phyloP scores from a whole-genome alignment of 2,329 filamentous ascomycete genomes.

The Colletotrichum sansevieriae region DNA sequence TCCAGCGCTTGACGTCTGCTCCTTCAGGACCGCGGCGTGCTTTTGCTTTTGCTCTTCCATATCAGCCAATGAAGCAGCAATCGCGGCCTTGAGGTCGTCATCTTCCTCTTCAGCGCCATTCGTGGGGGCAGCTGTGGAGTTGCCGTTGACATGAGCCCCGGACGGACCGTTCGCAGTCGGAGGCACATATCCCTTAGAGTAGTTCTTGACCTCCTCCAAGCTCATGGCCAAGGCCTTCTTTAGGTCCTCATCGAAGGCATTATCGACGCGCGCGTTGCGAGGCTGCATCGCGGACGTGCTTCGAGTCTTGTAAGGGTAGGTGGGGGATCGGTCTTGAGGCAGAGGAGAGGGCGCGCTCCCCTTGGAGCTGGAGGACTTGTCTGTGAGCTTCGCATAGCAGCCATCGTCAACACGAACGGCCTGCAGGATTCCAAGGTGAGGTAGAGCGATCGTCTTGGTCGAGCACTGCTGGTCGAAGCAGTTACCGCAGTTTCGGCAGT shows the following conservation, averaged over 20 bases:
- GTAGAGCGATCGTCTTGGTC: conserved; percentile 86
- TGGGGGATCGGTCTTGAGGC: conserved; percentile 59
- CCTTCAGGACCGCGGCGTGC: conserved; percentile 85
- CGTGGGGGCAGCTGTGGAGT: conserved; percentile 47
- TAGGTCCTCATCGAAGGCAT: conserved; percentile 93
- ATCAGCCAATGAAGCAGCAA: conserved; percentile 92
- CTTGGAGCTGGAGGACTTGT: conserved; percentile 68
- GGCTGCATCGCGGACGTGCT: conserved; percentile 84
- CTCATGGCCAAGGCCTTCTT: conserved; percentile 97
- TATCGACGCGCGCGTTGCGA: conserved; percentile 86
- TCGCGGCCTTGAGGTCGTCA: conserved; percentile 91
- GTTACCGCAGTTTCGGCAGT: conserved; percentile 97
- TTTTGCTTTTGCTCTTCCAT: conserved; percentile 99
- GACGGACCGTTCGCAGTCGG: conserved; percentile 57
- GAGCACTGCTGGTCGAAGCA: conserved; percentile 98
- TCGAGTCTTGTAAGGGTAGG: conserved; percentile 72
- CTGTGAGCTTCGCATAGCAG: conserved; percentile 89
- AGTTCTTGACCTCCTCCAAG: conserved; percentile 88
- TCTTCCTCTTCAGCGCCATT: conserved; percentile 85
- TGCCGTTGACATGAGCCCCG: conserved; percentile 48
- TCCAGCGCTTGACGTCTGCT: conserved; percentile 73
- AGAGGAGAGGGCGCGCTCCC: conserved; percentile 47
- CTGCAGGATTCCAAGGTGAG: conserved; percentile 92
- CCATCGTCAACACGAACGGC: conserved; percentile 96
- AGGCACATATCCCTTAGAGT: conserved; percentile 79